Evolutionary conservation across 495 filamentous ascomycete genomes (phyloP), one percentile per base, ranked within the genome.

Genomic region (Penicillium goetzii): DNA sequence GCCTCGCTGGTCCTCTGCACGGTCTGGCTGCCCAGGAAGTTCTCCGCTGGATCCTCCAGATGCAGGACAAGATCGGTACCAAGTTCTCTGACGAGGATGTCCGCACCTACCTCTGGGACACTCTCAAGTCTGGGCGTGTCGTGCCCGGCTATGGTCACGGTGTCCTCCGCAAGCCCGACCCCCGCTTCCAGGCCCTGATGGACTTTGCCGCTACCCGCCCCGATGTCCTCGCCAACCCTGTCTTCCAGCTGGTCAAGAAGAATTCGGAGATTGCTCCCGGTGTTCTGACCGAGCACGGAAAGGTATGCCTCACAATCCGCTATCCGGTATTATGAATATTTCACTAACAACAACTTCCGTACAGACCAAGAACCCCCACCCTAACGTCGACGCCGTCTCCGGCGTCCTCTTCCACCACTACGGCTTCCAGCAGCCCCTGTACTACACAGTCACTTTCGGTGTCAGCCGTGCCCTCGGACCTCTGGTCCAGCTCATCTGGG

Each of bases 81-180:
- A 84, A 85, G 38, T 92, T 92, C 83, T 87, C 87, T 11, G 91
- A 94, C 66, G 72, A 87, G 38, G 89, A 92, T 68, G 87, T 99
- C 58, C 88, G 88, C 67, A 83, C 86, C 60, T 98, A 97, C 80
- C 88, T 99, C 62, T 99, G 95, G 95, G 81, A 82, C 17, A 93
- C 92, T 2, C 89, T 99, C 61, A 93, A 93, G 69, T 94, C 92
- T 32, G 96, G 96, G 61, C 92, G 92, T 59, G 95, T 99, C 32
- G 88, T 99, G 33, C 95, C 95, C 2, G 95, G 95, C 12, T 99
- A 97, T 78, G 95, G 95, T n/a, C 95, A 99, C 79, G 95, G 94
- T 56, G 96, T 99, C 26, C 87, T 99, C 52, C 90, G 95, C 74
- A 97, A 97, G 83, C 93, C 95, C 23, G 95, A 99, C 71, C 95